Evolutionary conservation across 2,329 filamentous ascomycete genomes (phyloP), one percentile per base, ranked within the genome.

Genomic region (Penicillium rolfsii): DNA sequence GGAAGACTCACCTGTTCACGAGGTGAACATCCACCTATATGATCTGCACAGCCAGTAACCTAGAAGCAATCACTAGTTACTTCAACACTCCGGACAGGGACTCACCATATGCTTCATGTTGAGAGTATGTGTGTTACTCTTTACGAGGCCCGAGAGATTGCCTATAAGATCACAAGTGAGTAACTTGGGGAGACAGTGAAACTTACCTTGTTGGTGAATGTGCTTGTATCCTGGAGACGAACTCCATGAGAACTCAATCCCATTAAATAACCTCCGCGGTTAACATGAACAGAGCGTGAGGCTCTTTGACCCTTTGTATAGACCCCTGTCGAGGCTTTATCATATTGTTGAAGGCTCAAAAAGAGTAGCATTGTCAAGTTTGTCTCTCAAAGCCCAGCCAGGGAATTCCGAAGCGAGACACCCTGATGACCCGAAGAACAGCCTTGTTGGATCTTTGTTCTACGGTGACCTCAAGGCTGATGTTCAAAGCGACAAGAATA

Each of bases 191-290:
- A 48, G 26, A 11, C 14, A 7, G 14, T 4, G 8, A 12, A 16
- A 48, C 26, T 30, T 26, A 48, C 16, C 43, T 19, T 28, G 26
- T 19, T 41, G n/a, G 43, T 30, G 45, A 16, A 30, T 48, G 45
- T 48, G 45, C 24, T 48, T 48, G 45, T 28, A 22, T 28, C 40
- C 33, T 26, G 30, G 26, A 26, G n/a, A 28, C 33, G 36, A 2
- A 43, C 24, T 43, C 19, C 4, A 9, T 2, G 45, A 46, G 36
- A 33, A 57, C 16, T 19, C 9, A 9, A 1, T 2, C 2, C 22
- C 45, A 41, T 57, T 57, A 57, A 43, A 57, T 57, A 28, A 16
- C 24, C 43, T 9, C 24, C 33, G 12, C 2, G n/a, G 14, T 22
- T 30, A 38, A 38, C 5, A n/a, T 19, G 7, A 48, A 16, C 4